Evolutionary conservation across 1,139 yeast species (phyloP).

Genomic region (Taphrina sp.): DNA sequence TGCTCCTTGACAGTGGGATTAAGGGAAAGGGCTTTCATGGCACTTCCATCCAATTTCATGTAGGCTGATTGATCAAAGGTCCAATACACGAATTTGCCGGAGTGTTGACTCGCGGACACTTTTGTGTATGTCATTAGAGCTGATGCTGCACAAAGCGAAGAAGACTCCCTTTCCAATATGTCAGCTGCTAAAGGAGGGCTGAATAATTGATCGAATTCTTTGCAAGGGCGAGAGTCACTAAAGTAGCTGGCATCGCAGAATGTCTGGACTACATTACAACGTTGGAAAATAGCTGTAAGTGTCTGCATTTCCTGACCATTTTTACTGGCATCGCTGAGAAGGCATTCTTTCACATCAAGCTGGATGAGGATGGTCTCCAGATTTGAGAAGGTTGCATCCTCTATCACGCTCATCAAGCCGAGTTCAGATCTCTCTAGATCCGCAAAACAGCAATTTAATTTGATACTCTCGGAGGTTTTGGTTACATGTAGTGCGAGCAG

Average conservation of each 20-base stretch:
- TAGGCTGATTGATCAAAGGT: conserved; percentile 69
- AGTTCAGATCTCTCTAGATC: conserved; percentile 67
- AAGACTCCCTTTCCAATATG: not conserved
- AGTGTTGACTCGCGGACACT: conserved; percentile 51
- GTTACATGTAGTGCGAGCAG: conserved; percentile 67
- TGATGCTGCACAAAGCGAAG: conserved; percentile 55
- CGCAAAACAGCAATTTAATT: conserved; percentile 75
- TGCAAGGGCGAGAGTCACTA: no score
- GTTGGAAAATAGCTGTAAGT: conserved; percentile 56
- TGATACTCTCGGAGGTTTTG: conserved; percentile 48
- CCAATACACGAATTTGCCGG: conserved; percentile 54
- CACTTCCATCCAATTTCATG: conserved; percentile 88
- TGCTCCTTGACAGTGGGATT: conserved; percentile 62
- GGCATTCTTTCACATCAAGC: conserved; percentile 80
- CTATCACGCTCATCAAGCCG: conserved; percentile 76
- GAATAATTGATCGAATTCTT: conserved; percentile 61
- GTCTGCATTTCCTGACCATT: conserved; percentile 48
- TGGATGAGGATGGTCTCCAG: conserved; percentile 82
- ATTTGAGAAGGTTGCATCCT: conserved; percentile 82
- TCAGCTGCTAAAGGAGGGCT: conserved; percentile 49
- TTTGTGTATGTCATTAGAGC: conserved; percentile 63
- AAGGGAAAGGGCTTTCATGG: conserved; percentile 79
- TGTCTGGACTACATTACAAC: conserved; percentile 67
- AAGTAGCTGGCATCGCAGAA: conserved; percentile 66
- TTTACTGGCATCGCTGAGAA: conserved; percentile 49